Percentiles rank a stretch among this genome's conserved stretches.
These are phyloP conservation scores for Pseudonectria foliicola DNA, from an alignment of 2,329 filamentous ascomycete genomes.

Conservation along the genomic window DNA sequence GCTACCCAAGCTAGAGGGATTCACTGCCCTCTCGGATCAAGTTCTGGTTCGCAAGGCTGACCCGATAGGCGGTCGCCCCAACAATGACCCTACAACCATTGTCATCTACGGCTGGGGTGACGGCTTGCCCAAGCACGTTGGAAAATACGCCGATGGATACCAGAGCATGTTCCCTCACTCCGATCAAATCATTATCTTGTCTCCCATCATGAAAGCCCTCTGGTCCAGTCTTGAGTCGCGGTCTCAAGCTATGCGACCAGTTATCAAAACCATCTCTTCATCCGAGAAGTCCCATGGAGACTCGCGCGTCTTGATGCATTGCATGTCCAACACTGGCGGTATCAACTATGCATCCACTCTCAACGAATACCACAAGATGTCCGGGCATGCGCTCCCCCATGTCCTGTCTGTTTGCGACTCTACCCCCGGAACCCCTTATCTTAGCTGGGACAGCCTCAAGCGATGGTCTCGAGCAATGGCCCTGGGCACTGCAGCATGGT, in stretches of 20 bases:
- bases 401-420: slow-evolving; percentile 44
- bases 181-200: slow-evolving; percentile 44
- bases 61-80: slow-evolving; percentile 10
- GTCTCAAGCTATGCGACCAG: slow-evolving; percentile 36
- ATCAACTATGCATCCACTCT: slow-evolving; percentile 45
- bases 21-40: slow-evolving; percentile 39
- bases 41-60: slow-evolving; percentile 37
- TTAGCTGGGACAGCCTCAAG: slow-evolving; percentile 34
- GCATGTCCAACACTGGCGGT: slow-evolving; percentile 53
- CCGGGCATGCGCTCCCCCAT: slow-evolving; percentile 37
- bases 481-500: slow-evolving; percentile 37
- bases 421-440: slow-evolving; percentile 41
- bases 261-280: slow-evolving; percentile 33
- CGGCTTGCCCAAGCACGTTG: slow-evolving; percentile 44
- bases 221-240: slow-evolving; percentile 37
- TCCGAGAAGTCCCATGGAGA: slow-evolving; percentile 11
- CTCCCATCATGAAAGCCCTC: slow-evolving; percentile 40
- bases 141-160: slow-evolving; percentile 49
- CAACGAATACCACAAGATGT: slow-evolving; percentile 35
- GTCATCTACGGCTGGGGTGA: slow-evolving; percentile 54
- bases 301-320: slow-evolving; percentile 40
- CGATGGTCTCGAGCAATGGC: slow-evolving; percentile 49
- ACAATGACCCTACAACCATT: slow-evolving; percentile 36
- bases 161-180: slow-evolving; percentile 42
- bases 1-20: slow-evolving; percentile 24